Evolutionary conservation across 2,329 filamentous ascomycete species (phyloP).

Genomic region (Botryotinia globosa): DNA sequence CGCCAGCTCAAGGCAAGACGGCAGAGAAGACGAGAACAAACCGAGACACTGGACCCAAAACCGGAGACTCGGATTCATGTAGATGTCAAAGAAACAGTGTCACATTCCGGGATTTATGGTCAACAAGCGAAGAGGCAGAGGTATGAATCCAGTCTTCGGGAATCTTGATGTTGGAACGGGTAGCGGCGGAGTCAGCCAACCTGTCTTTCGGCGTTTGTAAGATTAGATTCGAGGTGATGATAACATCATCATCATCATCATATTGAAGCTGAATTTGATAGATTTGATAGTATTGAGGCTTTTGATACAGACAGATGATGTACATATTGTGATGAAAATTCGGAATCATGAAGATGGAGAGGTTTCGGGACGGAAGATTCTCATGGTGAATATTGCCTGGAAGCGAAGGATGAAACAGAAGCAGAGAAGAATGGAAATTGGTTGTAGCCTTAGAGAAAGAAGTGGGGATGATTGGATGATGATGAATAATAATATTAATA

Average conservation of each 20-base stretch:
- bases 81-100: slow-evolving; percentile 4
- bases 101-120: neutral
- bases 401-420: slow-evolving; percentile 4
- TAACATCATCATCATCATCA: neutral
- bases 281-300: neutral
- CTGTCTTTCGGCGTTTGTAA: neutral
- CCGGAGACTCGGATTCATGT: slow-evolving; percentile 13
- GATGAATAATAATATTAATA: neutral
- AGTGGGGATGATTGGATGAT: neutral
- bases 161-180: neutral
- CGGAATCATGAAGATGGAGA: neutral
- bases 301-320: slow-evolving; percentile 10
- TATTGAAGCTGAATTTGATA: neutral
- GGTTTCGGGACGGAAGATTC: slow-evolving; percentile 4
- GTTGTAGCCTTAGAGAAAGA: neutral
- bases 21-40: neutral
- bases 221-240: slow-evolving; percentile 3
- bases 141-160: neutral
- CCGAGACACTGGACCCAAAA: slow-evolving; percentile 12
- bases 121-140: neutral
- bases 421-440: slow-evolving; percentile 2
- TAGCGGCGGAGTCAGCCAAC: neutral
- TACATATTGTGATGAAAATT: neutral
- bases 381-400: neutral
- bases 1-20: neutral